Base-by-base conservation (phyloP, 306 rosid genomes). In the Trifolium fragiferum region DNA sequence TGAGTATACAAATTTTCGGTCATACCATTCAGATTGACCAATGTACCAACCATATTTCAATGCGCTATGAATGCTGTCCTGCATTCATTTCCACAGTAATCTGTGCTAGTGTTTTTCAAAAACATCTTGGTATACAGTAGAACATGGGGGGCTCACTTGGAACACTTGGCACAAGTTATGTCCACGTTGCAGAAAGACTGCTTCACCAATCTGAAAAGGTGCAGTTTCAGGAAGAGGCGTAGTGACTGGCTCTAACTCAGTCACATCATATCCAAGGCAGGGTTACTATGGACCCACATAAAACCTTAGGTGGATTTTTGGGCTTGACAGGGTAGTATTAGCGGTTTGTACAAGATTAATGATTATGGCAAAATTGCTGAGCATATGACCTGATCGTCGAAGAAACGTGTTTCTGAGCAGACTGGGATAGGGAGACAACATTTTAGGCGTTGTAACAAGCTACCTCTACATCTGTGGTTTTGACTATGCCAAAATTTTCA, bases 251-350 rank as follows among this genome's bases (percentile, higher is more conserved):
- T 12, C 8, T 18, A 16, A 57, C 63, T 57, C 10, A 57, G 23
- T 23, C 38, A 13, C 37, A 25, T 25, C 64, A 2, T 58, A 27
- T 58, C n/a, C 64, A 58, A 58, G 64, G 33, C 8, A 18, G 19
- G 38, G 11, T 58, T 58, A 58, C 35, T 58, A 12, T 58, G 18
- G 9, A 13, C 18, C 18, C 64, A 11, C 18, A 27, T 25, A 59
- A 27, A 59, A 11, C 20, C 20, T 27, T 30, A 15, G 21, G 66
- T 30, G 20, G 38, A 27, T 30, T 60, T 1, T 60, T 60, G 66
- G 66, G 40, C 66, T 60, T 60, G 41, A 27, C 40, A 60, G 20
- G 7, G 6, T 60, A 60, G 30, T 23, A 55, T 55, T n/a, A 55
- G 32, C 13, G 7, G 9, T 21, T 8, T 55, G n/a, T 11, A 55